Evolutionary conservation across 768 basidiomycete species (phyloP).

Genomic region (Mycena belliarum): DNA sequence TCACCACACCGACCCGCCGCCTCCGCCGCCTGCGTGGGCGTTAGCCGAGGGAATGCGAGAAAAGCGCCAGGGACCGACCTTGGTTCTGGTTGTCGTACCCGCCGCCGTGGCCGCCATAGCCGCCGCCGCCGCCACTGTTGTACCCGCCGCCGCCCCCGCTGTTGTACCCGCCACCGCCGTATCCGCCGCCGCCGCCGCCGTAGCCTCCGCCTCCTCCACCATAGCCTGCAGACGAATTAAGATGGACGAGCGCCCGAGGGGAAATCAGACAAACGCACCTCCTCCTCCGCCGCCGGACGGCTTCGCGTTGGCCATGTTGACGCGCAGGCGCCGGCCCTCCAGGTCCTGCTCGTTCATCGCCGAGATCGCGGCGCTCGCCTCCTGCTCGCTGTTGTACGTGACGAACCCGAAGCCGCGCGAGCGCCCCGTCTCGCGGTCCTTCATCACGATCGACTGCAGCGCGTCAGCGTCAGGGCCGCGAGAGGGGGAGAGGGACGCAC

Average conservation of each 20-base stretch:
- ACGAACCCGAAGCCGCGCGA: conserved; percentile 98
- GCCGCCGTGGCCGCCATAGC: conserved; percentile 24
- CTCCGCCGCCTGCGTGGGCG: conserved; percentile 2
- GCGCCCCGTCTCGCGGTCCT: conserved; percentile 87
- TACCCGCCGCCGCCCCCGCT: conserved; percentile 28
- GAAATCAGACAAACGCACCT: background rate
- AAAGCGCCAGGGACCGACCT: background rate
- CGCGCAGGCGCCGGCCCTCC: conserved; percentile 78
- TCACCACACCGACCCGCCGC: background rate
- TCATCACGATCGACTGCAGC: conserved; percentile 92
- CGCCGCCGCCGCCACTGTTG: conserved; percentile 18
- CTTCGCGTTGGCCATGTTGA: conserved; percentile 16
- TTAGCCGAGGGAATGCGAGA: background rate
- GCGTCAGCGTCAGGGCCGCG: background rate
- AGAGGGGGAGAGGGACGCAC: conserved; percentile 58
- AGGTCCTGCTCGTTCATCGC: conserved; percentile 86
- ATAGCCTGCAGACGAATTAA: conserved; percentile 21
- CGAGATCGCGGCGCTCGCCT: conserved; percentile 78
- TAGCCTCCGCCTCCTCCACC: conserved; percentile 11
- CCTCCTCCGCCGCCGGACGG: conserved; percentile 52
- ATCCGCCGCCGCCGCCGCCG: conserved; percentile 4
- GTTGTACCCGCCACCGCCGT: background rate
- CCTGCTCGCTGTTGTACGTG: conserved; percentile 58
- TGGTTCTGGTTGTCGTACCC: background rate
- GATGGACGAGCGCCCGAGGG: conserved; percentile 3